phyloP scores from a whole-genome alignment of 2,329 filamentous ascomycete species.

The Aspergillus sp. region DNA sequence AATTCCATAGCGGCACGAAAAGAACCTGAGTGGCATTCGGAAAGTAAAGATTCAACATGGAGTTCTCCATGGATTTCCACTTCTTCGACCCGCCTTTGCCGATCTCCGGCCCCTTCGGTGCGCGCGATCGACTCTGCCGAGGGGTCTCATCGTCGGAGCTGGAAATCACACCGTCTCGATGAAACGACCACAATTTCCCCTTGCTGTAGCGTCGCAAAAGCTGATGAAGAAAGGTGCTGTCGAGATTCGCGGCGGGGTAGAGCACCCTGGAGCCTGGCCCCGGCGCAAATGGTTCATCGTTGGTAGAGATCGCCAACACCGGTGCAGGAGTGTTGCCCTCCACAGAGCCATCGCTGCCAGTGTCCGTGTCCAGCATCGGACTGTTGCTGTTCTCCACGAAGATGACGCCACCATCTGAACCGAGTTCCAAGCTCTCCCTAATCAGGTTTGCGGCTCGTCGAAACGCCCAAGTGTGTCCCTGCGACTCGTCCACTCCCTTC shows the following conservation, averaged over 20 bases:
- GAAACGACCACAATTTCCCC: constrained; percentile 53
- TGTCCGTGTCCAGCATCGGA: constrained; percentile 30
- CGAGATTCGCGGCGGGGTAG: constrained; percentile 34
- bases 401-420: constrained; percentile 50
- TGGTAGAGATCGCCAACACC: constrained; percentile 38
- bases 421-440: constrained; percentile 49
- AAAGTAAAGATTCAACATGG: constrained; percentile 47
- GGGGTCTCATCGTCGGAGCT: constrained; percentile 48
- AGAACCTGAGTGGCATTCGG: constrained; percentile 51
- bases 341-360: constrained; percentile 31
- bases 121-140: constrained; percentile 12
- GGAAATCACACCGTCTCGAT: constrained; percentile 45
- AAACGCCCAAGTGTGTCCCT: constrained; percentile 47
- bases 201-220: constrained; percentile 49
- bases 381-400: constrained; percentile 37
- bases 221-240: constrained; percentile 34
- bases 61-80: constrained; percentile 39
- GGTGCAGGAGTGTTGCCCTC: constrained; percentile 33
- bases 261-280: constrained; percentile 28
- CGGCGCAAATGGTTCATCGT: constrained; percentile 39
- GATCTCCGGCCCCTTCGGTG: constrained; percentile 19
- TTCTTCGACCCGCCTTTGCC: constrained; percentile 28
- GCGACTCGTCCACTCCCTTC: constrained; percentile 34
- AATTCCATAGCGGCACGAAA: constrained; percentile 56
- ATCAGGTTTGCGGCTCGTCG: constrained; percentile 52